Percentiles rank a stretch among this genome's conserved stretches.
Conservation (phyloP, 805 yeast genomes). For the Starmerella potacharoeniae region DNA sequence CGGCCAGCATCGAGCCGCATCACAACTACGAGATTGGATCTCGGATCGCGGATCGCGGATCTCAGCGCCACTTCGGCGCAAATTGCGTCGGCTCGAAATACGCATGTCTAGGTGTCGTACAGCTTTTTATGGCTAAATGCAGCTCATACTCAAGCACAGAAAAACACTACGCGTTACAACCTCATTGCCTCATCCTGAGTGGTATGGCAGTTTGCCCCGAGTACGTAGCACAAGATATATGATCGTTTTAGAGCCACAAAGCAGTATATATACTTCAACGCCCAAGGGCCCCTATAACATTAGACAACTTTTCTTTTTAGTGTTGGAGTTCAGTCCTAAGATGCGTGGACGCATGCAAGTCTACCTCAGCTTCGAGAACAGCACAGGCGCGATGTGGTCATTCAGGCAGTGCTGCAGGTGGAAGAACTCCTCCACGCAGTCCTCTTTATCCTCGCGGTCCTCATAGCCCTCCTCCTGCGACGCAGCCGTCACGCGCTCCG, state of each 20-base stretch:
- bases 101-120: no score
- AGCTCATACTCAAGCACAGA: no score
- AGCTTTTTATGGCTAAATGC: no score
- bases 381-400: slow-evolving; percentile 82
- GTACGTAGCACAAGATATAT: not conserved
- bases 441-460: slow-evolving; percentile 76
- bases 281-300: not conserved
- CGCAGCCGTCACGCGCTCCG: slow-evolving; percentile 84
- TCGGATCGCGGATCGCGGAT: no score
- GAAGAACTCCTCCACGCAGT: slow-evolving; percentile 96
- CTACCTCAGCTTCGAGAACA: slow-evolving; percentile 76
- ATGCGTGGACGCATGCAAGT: not conserved
- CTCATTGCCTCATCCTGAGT: no score
- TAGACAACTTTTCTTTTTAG: not conserved
- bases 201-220: no score
- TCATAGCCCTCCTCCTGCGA: slow-evolving; percentile 77
- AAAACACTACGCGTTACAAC: no score
- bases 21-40: no score
- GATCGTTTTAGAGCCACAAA: not conserved
- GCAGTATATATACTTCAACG: not conserved
- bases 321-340: not conserved
- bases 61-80: no score
- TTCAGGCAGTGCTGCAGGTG: slow-evolving; percentile 89
- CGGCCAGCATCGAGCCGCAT: no score
- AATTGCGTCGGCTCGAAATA: no score